Evolutionary conservation across 306 rosid genomes (phyloP), one percentile per base, ranked within the genome.

Genomic region (Mucuna pruriens): DNA sequence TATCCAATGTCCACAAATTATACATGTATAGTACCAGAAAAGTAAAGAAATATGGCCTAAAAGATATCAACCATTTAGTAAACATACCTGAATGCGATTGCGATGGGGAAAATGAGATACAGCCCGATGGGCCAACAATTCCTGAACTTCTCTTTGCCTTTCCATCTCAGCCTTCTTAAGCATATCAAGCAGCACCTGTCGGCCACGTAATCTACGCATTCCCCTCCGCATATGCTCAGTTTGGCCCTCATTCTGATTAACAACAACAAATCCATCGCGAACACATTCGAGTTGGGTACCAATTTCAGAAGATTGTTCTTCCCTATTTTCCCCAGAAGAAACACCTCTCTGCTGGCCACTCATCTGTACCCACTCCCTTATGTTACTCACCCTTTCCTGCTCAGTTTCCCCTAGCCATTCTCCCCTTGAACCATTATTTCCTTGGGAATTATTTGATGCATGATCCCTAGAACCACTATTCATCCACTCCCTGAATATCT

Each of bases 161-260:
- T 92, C 97, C 84, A 80, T 86, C 89, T 87, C 91, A 80, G 94
- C 90, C 86, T 83, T 93, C 89, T 88, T 93, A 25, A 93, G 80
- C 97, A 96, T 96, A 86, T 93, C 99, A 81, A 96, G 93, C 83
- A 96, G 74, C 69, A 90, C 91, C 82, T 96, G 99, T 49, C 99
- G 90, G 62, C 99, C 99, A 82, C 94, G 84, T 87, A 93, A 78
- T 83, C 81, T 91, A 16, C 97, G 94, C 51, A 92, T 84, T 45
- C 98, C 93, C 86, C 91, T 93, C 76, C 93, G 87, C 33, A 64
- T 36, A 82, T 73, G 97, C 80, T 87, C 93, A 76, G 71, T 65
- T 75, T 85, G 85, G 40, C 94, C 91, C 80, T 83, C 98, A 71
- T 29, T 88, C 92, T 88, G 97, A 84, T 87, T 87, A 83, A 84